Evolutionary conservation across 768 basidiomycete genomes (phyloP), one percentile per base, ranked within the genome.

Genomic region (Russula foetens): DNA sequence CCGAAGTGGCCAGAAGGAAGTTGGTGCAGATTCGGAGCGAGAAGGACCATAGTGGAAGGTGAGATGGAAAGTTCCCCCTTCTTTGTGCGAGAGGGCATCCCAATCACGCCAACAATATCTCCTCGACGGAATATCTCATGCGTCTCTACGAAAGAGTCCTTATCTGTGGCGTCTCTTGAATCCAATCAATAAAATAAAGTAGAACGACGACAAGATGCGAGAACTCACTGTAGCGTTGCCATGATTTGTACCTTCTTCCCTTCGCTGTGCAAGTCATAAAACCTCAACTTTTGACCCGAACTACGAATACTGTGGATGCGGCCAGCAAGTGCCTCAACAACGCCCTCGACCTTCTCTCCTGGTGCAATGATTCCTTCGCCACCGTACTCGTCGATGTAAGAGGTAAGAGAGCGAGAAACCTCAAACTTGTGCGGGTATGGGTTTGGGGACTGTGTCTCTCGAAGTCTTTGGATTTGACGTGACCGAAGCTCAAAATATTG

Each of bases 371-470:
- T 80, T 54, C 87, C 90, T 52, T 91, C 88, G 8, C 67, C 24
- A 28, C 90, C 88, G 68, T 91, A 98, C 56, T 80, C 74, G 5
- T 78, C 71, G 71, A 98, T 81, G 75, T 86, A 99, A 5, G 75
- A 69, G 3, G 84, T 75, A 69, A 99, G 77, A 8, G 91, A 92
- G 63, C 74, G 77, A 58, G 86, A 77, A 23, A 98, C 95, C 66
- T 96, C 73, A 76, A 99, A 99, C 84, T 99, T 99, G 86, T 99
- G 97, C 7, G 97, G 97, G 77, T 98, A 99, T 2, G 97, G 97
- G 72, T 95, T 90, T 2, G 95, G 96, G 7, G 81, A 73, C 71
- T 88, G 88, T 29, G 90, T 88, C 70, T 86, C 80, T 74, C 91
- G 88, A 63, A 99, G 83, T 66, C 85, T 83, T 64, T 85, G 82